Percentiles rank a stretch among this genome's conserved stretches.
Evolutionary conservation across 2,329 filamentous ascomycete species (phyloP).

Genomic region (Aquanectria penicillioides): DNA sequence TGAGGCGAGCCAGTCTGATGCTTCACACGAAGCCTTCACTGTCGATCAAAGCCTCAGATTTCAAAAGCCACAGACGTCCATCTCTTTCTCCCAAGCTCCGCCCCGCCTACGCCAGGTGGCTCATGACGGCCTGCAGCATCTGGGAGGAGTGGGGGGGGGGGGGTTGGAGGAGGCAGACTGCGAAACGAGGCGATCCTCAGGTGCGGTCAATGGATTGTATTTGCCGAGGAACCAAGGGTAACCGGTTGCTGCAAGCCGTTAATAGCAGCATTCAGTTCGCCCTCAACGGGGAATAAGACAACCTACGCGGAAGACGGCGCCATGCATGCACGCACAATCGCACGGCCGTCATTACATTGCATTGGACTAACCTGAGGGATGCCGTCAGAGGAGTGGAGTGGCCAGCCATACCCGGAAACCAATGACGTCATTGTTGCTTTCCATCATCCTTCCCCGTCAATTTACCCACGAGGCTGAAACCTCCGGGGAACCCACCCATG

Average conservation of each 20-base stretch:
- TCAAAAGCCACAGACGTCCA: conserved; percentile 5
- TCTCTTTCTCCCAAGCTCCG: conserved; percentile 17
- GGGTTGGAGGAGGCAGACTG: conserved; percentile 17
- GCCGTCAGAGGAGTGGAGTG: conserved; percentile 25
- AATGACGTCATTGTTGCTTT: conserved; percentile 36
- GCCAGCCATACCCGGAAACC: conserved; percentile 22
- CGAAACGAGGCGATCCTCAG: conserved; percentile 15
- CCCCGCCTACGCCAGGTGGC: conserved; percentile 33
- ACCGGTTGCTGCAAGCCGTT: not conserved
- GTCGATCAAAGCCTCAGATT: conserved; percentile 21
- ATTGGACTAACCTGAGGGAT: conserved; percentile 9
- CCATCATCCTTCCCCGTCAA: conserved; percentile 36
- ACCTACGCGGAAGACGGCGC: conserved; percentile 11
- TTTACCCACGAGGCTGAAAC: conserved; percentile 42
- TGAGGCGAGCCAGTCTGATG: conserved; percentile 1
- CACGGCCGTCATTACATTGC: conserved; percentile 4
- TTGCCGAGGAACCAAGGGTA: conserved; percentile 4
- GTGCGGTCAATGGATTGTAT: conserved; percentile 23
- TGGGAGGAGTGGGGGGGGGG: conserved; percentile 10
- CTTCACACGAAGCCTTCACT: conserved; percentile 15
- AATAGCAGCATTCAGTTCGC: conserved; percentile 11
- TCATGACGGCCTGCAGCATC: conserved; percentile 33
- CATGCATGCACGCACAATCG: conserved; percentile 12
- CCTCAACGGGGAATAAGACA: conserved; percentile 2
- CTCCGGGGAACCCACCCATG: conserved; percentile 13